Conservation (phyloP, 495 filamentous ascomycete genomes). For the Hyaloscypha bicolor region DNA sequence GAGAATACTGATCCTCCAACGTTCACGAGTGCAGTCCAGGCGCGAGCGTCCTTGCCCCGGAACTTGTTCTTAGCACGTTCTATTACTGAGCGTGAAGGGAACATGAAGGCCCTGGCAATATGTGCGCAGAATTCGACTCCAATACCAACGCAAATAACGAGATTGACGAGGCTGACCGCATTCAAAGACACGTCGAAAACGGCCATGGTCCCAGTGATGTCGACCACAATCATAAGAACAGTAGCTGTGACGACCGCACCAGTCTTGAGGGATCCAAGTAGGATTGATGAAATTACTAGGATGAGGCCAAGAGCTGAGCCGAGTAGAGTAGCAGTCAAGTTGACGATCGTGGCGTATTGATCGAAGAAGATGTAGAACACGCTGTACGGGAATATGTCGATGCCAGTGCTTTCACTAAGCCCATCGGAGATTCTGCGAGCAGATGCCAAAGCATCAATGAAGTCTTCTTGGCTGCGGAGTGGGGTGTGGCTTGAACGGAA, state of each 20-base stretch:
- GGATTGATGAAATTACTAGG: constrained; percentile 70
- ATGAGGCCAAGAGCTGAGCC: constrained; percentile 83
- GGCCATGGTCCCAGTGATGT: constrained; percentile 94
- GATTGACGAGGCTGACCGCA: constrained; percentile 93
- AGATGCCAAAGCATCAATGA: constrained; percentile 85
- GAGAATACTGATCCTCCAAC: constrained; percentile 93
- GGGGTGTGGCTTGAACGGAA: constrained; percentile 90
- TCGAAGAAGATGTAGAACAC: constrained; percentile 99
- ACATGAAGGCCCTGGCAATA: constrained; percentile 93
- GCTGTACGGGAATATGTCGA: constrained; percentile 90
- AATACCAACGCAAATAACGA: constrained; percentile 96
- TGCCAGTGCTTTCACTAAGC: constrained; percentile 65
- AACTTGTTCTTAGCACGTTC: constrained; percentile 70
- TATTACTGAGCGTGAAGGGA: constrained; percentile 76
- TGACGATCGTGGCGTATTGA: constrained; percentile 86
- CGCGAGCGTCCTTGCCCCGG: constrained; percentile 78
- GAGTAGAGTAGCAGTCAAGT: constrained; percentile 74
- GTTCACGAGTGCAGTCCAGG: constrained; percentile 90
- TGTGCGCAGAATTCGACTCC: constrained; percentile 97
- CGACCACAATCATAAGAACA: constrained; percentile 90
- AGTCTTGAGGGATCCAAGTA: constrained; percentile 84
- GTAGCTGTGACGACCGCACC: constrained; percentile 80
- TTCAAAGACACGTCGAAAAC: constrained; percentile 88
- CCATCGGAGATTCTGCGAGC: constrained; percentile 85
- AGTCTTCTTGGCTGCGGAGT: constrained; percentile 85